Percentiles rank a stretch among this genome's conserved stretches.
Conservation (phyloP, 139 green algal species). For the Zygnema cylindricum region DNA sequence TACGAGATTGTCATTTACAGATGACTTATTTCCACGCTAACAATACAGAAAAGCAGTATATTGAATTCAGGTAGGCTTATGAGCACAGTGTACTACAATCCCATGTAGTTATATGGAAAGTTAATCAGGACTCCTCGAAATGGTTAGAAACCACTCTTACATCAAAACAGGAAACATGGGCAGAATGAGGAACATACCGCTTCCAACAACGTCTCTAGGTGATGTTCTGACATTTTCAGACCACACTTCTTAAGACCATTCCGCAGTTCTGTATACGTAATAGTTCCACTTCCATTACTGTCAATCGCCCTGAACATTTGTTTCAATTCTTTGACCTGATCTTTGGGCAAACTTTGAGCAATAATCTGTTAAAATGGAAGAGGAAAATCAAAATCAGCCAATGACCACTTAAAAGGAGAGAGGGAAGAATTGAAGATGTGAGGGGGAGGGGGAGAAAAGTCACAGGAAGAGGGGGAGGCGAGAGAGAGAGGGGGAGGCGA, state of each 20-base stretch:
- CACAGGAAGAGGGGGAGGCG: background rate
- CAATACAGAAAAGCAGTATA: too few relatives aligned
- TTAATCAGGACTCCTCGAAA: too few relatives aligned
- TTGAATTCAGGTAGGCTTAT: too few relatives aligned
- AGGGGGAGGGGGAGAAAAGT: background rate
- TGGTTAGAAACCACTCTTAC: too few relatives aligned
- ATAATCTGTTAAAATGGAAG: background rate
- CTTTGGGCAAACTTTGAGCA: background rate
- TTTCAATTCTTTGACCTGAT: background rate
- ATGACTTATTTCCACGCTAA: too few relatives aligned
- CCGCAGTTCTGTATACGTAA: background rate
- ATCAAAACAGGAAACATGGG: too few relatives aligned
- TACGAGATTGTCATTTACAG: too few relatives aligned
- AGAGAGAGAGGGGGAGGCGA: background rate
- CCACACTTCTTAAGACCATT: background rate
- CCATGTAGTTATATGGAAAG: too few relatives aligned
- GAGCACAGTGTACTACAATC: too few relatives aligned
- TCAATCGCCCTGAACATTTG: background rate
- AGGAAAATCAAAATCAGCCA: background rate
- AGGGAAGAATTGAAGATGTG: background rate
- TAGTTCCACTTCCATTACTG: background rate
- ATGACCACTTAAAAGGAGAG: background rate
- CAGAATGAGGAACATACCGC: background rate
- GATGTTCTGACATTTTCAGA: background rate
- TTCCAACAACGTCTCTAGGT: background rate